Evolutionary conservation across 495 filamentous ascomycete genomes (phyloP).

Genomic region (Xylaria cubensis): DNA sequence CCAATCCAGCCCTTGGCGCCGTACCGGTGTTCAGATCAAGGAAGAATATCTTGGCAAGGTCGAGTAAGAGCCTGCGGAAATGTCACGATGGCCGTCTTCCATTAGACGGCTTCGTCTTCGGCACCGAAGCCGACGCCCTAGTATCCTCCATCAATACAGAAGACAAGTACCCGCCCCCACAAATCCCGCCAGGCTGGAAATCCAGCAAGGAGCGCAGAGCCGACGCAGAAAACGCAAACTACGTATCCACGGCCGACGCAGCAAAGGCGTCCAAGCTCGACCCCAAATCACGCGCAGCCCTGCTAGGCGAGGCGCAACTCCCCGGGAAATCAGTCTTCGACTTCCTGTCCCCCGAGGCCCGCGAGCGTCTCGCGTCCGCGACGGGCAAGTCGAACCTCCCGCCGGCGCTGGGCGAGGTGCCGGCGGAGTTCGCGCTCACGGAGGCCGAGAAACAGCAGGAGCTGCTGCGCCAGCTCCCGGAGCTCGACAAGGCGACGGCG

Average conservation of each 20-base stretch:
- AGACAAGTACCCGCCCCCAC: constrained; percentile 74
- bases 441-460: constrained; percentile 65
- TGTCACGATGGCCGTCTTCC: constrained; percentile 90
- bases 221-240: constrained; percentile 48
- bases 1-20: constrained; percentile 68
- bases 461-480: constrained; percentile 68
- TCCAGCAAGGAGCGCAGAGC: constrained; percentile 62
- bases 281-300: constrained; percentile 77
- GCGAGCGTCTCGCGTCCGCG: constrained; percentile 75
- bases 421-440: constrained; percentile 64
- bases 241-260: constrained; percentile 74
- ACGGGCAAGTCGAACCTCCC: constrained; percentile 82
- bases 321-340: constrained; percentile 96
- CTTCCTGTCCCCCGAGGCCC: constrained; percentile 81
- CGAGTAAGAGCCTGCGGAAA: constrained; percentile 67
- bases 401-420: constrained; percentile 75
- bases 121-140: constrained; percentile 59
- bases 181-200: constrained; percentile 79
- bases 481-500: constrained; percentile 75
- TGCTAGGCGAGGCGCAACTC: constrained; percentile 81
- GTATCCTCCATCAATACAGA: constrained; percentile 59
- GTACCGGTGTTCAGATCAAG: constrained; percentile 83
- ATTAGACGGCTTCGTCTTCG: constrained; percentile 83
- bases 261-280: constrained; percentile 79
- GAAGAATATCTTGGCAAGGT: constrained; percentile 65